These are phyloP conservation scores for Delonix regia DNA, from an alignment of 306 rosid genomes.

Conservation along the genomic window DNA sequence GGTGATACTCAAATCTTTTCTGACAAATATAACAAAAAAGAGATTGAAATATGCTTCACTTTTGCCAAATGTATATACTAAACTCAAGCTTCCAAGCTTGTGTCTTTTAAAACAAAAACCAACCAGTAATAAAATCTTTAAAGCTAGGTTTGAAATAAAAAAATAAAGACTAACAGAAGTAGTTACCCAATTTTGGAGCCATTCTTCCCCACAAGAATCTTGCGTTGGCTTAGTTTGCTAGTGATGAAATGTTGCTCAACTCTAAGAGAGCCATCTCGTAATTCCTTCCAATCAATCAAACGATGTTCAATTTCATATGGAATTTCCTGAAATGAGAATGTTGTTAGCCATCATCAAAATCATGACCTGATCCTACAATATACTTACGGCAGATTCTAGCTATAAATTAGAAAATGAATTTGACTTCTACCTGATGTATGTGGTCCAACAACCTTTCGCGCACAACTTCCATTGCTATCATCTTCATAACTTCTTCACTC, in stretches of 20 bases:
- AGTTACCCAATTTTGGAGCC: slow-evolving; percentile 95
- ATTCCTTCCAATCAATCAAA: slow-evolving; percentile 88
- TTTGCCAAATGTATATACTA: not conserved
- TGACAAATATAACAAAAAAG: not conserved
- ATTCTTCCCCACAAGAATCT: slow-evolving; percentile 88
- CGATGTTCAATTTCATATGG: slow-evolving; percentile 87
- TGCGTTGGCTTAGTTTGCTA: slow-evolving; percentile 79
- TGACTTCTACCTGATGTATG: slow-evolving; percentile 79
- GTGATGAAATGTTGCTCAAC: slow-evolving; percentile 90
- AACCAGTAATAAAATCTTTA: not conserved
- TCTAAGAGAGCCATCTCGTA: slow-evolving; percentile 89
- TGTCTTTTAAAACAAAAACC: not conserved
- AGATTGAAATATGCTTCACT: not conserved
- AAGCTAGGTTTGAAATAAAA: not conserved
- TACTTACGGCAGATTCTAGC: not conserved
- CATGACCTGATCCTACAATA: slow-evolving; percentile 15
- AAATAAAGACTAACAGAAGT: slow-evolving; percentile 7
- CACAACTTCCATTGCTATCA: slow-evolving; percentile 87
- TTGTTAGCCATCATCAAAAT: slow-evolving; percentile 29
- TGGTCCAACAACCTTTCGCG: slow-evolving; percentile 95
- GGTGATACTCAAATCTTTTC: not conserved
- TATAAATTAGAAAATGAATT: not conserved
- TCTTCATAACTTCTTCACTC: slow-evolving; percentile 93
- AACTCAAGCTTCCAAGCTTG: slow-evolving; percentile 11
- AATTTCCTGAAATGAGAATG: slow-evolving; percentile 69